Conservation (phyloP, 2,329 filamentous ascomycete species). For the Cercospora janseana region DNA sequence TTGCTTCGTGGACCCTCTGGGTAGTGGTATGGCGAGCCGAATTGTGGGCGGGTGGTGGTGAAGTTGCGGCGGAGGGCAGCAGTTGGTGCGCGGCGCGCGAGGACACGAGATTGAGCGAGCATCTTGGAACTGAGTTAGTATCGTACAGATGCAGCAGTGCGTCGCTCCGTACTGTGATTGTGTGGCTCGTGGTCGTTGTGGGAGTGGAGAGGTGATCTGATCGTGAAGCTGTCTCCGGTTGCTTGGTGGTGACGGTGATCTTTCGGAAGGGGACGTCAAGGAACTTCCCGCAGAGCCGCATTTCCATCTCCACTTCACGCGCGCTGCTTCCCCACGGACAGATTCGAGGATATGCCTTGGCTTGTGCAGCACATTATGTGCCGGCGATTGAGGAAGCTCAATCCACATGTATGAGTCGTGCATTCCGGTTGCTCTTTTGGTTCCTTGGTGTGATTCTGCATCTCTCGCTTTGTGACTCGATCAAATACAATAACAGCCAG, state of each 20-base stretch:
- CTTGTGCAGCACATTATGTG: not conserved
- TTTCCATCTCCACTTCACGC: not conserved
- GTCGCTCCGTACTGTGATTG: not conserved
- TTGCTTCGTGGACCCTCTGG: conserved; percentile 92
- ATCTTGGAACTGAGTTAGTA: conserved; percentile 27
- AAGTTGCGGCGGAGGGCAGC: conserved; percentile 80
- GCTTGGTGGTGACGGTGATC: conserved; percentile 7
- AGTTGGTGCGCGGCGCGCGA: conserved; percentile 60
- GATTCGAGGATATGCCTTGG: not conserved
- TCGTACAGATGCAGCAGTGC: not conserved
- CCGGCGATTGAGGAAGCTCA: too few relatives aligned
- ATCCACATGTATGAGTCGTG: too few relatives aligned
- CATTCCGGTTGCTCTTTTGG: too few relatives aligned
- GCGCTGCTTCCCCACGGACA: not conserved
- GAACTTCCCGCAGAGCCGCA: not conserved
- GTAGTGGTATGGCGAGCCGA: conserved; percentile 95
- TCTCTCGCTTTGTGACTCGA: too few relatives aligned
- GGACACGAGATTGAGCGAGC: conserved; percentile 31
- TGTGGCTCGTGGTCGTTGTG: not conserved
- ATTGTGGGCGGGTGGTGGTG: conserved; percentile 81
- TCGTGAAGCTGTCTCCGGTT: not conserved
- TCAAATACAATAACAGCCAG: too few relatives aligned
- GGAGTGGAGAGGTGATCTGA: not conserved
- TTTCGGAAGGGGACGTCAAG: conserved; percentile 1
- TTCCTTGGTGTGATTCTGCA: too few relatives aligned